Evolutionary conservation across 2,329 filamentous ascomycete genomes (phyloP), one percentile per base, ranked within the genome.

Genomic region (Cladosporium sp.): DNA sequence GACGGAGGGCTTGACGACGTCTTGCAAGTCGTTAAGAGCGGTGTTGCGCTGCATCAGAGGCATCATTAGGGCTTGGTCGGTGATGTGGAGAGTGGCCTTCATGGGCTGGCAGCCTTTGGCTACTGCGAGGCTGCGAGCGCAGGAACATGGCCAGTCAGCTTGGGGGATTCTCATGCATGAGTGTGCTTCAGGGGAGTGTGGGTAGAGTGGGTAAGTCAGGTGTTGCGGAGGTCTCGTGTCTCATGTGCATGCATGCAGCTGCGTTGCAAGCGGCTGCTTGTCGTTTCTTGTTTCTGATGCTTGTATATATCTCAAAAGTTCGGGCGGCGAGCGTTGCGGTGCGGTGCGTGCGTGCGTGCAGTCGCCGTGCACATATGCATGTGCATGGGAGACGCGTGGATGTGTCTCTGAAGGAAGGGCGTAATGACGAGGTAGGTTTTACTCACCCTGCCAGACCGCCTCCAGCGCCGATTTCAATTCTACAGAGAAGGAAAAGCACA

Each of bases 391-490:
- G 30, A 34, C 30, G 30, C 30, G 30, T 34, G 30, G 30, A 34
- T 11, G 30, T 34, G 3, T 34, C 30, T 34, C 4, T 34, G 30
- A 34, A 3, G 40, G 40, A n/a, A 17, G 15, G 15, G 30, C 30
- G n/a, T n/a, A n/a, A 34, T 34, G 30, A 34, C 30, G 30, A 34
- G 30, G 37, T 17, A 39, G 37, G n/a, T 17, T 3, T 15, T 12
- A 62, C 71, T 59, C 72, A 78, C 77, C 78, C 92, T 51, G 96
- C 91, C 52, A 97, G 82, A 19, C 94, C 94, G 58, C 92, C 91
- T 60, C 94, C 94, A 60, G 93, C 91, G 59, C 94, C 94, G 42
- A 99, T 82, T 76, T 97, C 94, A 68, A 97, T 79, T 77, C 91
- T 96, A 69, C 43, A 47, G 43, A 47, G 43, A 47, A 47, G 15